Base-by-base conservation (phyloP, 2,329 filamentous ascomycete species). In the Neonectria hederae region DNA sequence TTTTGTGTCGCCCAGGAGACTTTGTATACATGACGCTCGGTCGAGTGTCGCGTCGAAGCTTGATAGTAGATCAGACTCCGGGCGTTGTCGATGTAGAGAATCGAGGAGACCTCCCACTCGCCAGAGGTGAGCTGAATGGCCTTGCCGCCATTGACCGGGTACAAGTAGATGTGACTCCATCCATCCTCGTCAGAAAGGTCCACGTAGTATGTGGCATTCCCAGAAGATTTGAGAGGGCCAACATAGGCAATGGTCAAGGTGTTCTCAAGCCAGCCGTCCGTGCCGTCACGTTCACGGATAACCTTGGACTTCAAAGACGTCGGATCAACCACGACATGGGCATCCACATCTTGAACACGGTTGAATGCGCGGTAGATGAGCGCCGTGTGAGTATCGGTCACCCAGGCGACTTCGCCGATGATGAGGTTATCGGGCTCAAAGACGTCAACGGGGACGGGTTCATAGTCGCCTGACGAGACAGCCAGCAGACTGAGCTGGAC, bases 151-250 rank as follows among this genome's bases (percentile, higher is more conserved):
- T 83, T 77, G 19, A 90, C 82, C 0, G 88, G 83, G 72, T 87
- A 87, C 1, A 92, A 79, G 72, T 91, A 92, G 49, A 92, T 78
- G 71, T 92, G 90, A 84, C 90, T 84, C 87, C 89, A 92, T 19
- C 89, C 89, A 6, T 85, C 86, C 65, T 87, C 83, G 59, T 92
- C 90, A 0, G 88, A 91, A 3, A 90, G 75, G 69, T 92, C 90
- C 14, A 92, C 79, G 72, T 91, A 92, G 76, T 89, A 90, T 1
- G 76, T 73, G 3, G 76, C 72, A 42, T 78, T 78, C 21, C 68
- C 65, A 0, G 75, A 75, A 21, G 73, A 71, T 32, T 81, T 76
- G 46, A 86, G 65, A 3, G 79, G 63, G 0, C 86, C 86, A 4
- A 89, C 80, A 68, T 87, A 90, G 5, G 78, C 73, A 56, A 90